Evolutionary conservation across 495 filamentous ascomycete genomes (phyloP).

Genomic region (Penicillium dipodomyicola): DNA sequence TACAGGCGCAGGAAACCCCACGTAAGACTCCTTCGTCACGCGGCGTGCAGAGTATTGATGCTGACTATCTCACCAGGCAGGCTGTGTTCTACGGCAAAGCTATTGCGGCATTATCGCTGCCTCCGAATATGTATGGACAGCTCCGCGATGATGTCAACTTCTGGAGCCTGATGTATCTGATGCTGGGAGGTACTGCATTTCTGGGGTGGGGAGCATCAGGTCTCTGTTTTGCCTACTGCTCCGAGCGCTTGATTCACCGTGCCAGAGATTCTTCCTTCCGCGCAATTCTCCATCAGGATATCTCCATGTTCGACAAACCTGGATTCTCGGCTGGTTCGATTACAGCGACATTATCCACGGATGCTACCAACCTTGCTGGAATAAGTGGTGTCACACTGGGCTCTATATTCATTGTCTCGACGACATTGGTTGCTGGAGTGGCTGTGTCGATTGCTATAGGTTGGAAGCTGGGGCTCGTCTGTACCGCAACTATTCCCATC

Average conservation of each 20-base stretch:
- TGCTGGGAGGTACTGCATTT: conserved; percentile 77
- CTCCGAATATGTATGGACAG: conserved; percentile 38
- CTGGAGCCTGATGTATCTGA: conserved; percentile 88
- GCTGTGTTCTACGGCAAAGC: conserved; percentile 85
- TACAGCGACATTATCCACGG: conserved; percentile 75
- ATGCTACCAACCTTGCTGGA: conserved; percentile 77
- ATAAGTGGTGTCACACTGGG: conserved; percentile 76
- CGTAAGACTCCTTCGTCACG: conserved; percentile 11
- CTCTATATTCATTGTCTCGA: conserved; percentile 66
- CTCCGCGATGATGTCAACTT: conserved; percentile 71
- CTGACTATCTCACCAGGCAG: conserved; percentile 37
- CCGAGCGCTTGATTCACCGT: conserved; percentile 72
- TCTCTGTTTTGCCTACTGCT: conserved; percentile 72
- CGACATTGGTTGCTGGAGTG: conserved; percentile 67
- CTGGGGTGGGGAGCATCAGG: conserved; percentile 65
- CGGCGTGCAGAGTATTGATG: not conserved
- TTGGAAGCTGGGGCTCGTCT: conserved; percentile 87
- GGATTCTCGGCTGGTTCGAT: conserved; percentile 76
- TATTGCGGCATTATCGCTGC: conserved; percentile 61
- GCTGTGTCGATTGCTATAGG: conserved; percentile 63
- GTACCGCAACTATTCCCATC: conserved; percentile 69
- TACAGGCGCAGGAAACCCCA: conserved; percentile 75
- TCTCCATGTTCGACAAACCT: conserved; percentile 78
- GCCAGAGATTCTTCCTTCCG: conserved; percentile 74
- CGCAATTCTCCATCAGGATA: conserved; percentile 84